These are phyloP conservation scores for Avicennia marina DNA, from an alignment of 257 asterid species.

Conservation along the genomic window DNA sequence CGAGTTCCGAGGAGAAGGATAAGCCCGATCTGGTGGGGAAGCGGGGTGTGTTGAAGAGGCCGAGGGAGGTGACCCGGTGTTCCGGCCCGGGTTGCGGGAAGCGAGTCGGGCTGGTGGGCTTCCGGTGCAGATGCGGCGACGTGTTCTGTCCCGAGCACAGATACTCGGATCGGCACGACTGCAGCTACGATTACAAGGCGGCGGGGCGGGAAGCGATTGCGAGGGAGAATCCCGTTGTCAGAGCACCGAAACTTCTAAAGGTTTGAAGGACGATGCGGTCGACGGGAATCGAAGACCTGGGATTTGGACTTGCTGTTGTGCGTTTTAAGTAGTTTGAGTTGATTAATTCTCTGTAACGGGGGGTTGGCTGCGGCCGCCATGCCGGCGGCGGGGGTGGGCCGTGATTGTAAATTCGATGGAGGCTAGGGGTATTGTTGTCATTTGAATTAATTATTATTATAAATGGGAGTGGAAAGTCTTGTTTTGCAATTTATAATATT, in stretches of 20 bases:
- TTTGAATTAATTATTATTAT: slow-evolving; percentile 17
- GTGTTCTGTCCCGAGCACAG: slow-evolving; percentile 66
- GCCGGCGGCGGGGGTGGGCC: background rate
- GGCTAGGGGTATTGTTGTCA: slow-evolving; percentile 39
- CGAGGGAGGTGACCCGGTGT: slow-evolving; percentile 54
- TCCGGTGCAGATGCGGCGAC: slow-evolving; percentile 74
- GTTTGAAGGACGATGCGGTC: slow-evolving; percentile 29
- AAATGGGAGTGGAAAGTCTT: slow-evolving; percentile 22
- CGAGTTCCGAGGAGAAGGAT: background rate
- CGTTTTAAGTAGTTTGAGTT: background rate
- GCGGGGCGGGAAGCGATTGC: slow-evolving; percentile 77
- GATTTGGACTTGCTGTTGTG: background rate
- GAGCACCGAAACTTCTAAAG: slow-evolving; percentile 65
- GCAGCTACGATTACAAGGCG: slow-evolving; percentile 71
- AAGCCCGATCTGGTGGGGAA: slow-evolving; percentile 24
- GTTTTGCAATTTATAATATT: too few relatives aligned
- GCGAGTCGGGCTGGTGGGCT: slow-evolving; percentile 61
- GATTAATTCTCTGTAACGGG: too few relatives aligned
- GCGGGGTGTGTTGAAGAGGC: slow-evolving; percentile 40
- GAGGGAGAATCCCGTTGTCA: slow-evolving; percentile 68
- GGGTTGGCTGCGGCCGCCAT: too few relatives aligned
- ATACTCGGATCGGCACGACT: slow-evolving; percentile 74
- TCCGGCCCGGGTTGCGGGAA: slow-evolving; percentile 65
- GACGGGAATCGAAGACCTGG: too few relatives aligned
- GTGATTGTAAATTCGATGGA: slow-evolving; percentile 32